A percentile compares a stretch with the other conserved stretches of the same genome.
Conservation (phyloP, 2,329 filamentous ascomycete species). For the Penicillium sp. region DNA sequence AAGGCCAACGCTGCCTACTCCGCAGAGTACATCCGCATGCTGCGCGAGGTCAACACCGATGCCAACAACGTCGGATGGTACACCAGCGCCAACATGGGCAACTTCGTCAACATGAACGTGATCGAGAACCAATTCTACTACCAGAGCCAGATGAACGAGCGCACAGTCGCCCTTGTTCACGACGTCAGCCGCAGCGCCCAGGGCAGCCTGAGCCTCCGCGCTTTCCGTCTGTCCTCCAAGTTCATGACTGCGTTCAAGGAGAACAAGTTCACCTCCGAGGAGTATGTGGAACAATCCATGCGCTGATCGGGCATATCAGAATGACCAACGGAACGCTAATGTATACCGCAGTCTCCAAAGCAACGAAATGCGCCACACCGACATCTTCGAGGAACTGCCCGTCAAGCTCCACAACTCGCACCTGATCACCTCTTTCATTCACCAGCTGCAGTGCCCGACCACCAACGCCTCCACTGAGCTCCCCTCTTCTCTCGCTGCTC, state of each 20-base stretch:
- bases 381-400: slow-evolving; percentile 89
- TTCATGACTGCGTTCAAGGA: slow-evolving; percentile 96
- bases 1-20: slow-evolving; percentile 90
- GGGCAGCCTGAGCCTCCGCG: slow-evolving; percentile 83
- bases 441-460: slow-evolving; percentile 77
- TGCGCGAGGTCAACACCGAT: slow-evolving; percentile 97
- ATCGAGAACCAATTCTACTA: slow-evolving; percentile 98
- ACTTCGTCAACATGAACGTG: slow-evolving; percentile 92
- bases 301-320: not conserved
- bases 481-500: slow-evolving; percentile 76
- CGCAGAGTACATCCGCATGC: slow-evolving; percentile 93
- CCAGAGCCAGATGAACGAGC: slow-evolving; percentile 87
- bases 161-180: slow-evolving; percentile 85
- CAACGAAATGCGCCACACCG: slow-evolving; percentile 88
- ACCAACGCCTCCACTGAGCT: slow-evolving; percentile 69
- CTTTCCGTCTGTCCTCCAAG: slow-evolving; percentile 81
- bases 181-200: slow-evolving; percentile 95
- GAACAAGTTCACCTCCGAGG: slow-evolving; percentile 95
- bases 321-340: slow-evolving; percentile 16
- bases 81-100: slow-evolving; percentile 97
- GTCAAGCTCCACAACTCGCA: slow-evolving; percentile 94
- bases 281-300: slow-evolving; percentile 58
- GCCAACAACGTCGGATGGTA: slow-evolving; percentile 99
- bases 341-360: slow-evolving; percentile 75
- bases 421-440: slow-evolving; percentile 90